Conservation (phyloP, 495 filamentous ascomycete species). For the Talaromyces wortmannii region DNA sequence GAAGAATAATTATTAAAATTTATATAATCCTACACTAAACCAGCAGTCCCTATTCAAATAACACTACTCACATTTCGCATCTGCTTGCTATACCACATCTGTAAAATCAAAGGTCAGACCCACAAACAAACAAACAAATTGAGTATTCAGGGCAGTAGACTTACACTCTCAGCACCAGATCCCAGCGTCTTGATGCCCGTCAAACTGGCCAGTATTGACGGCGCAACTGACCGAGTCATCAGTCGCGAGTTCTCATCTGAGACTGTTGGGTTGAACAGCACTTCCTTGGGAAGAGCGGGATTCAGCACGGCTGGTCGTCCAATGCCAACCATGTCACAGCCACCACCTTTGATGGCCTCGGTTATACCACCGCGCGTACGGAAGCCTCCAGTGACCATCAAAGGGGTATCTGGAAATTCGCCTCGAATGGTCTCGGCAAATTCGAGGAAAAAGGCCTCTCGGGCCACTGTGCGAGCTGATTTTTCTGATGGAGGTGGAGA, state of each 20-base stretch:
- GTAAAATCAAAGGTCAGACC: neutral
- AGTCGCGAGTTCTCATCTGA: neutral
- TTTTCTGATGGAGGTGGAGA: conserved; percentile 4
- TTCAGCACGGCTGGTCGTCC: conserved; percentile 45
- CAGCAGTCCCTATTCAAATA: too few relatives aligned
- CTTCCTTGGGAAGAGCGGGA: conserved; percentile 33
- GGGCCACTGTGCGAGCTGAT: conserved; percentile 33
- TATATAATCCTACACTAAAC: too few relatives aligned
- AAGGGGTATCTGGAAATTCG: conserved; percentile 32
- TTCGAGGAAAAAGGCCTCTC: conserved; percentile 59
- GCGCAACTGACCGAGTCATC: conserved; percentile 5
- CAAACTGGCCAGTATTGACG: conserved; percentile 21
- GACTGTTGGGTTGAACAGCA: neutral
- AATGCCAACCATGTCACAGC: conserved; percentile 54
- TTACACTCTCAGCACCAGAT: conserved; percentile 36
- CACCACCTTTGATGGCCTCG: conserved; percentile 37
- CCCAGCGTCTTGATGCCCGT: conserved; percentile 33
- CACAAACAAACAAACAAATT: neutral
- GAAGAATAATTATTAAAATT: too few relatives aligned
- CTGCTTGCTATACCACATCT: neutral
- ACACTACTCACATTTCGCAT: neutral
- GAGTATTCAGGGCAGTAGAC: conserved; percentile 6
- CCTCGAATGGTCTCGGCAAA: conserved; percentile 40
- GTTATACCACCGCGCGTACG: conserved; percentile 47
- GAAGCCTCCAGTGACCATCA: conserved; percentile 52